Base-by-base conservation (phyloP, 192 early-diverging fungal species). In the Coemansia sp. region DNA sequence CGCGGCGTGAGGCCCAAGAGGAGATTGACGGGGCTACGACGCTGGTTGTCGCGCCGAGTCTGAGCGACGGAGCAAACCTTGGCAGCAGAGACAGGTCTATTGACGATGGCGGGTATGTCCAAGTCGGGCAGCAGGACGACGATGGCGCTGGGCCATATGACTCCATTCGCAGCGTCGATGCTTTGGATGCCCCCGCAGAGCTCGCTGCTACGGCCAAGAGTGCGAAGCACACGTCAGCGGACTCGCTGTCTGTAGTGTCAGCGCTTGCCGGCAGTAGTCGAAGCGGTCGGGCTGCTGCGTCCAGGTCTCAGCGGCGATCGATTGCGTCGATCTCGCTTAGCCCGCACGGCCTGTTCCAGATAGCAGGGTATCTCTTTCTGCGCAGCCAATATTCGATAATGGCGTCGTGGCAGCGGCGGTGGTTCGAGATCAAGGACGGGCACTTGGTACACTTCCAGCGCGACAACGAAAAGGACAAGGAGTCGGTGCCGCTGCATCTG, bases 311-410 rank as follows among this genome's bases (percentile, higher is more conserved):
- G 44, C 72, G 70, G 27, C 62, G 48, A 36, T 78, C 73, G 32
- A 70, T 83, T 27, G 72, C 80, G 5, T 78, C 75, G 59, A 72
- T 83, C 11, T 85, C 69, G 69, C 76, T 70, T 39, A 84, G 59
- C 34, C 74, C 67, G 40, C 80, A 60, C 64, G 69, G 69, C 9
- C 66, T 70, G 20, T 84, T 86, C 19, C 86, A 85, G 46, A 91
- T 90, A 59, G 85, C 83, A 1, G 93, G 94, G 38, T 94, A 94
- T 62, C 71, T 96, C 15, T 94, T 90, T 69, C 88, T 94, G 74
- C 89, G 89, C 64, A 90, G 87, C 64, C 83, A 85, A 34, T 88
- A 88, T 31, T 85, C 90, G 67, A 87, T 94, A 4, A 76, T 93
- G 80, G 85, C 89, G 67, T 88, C 86, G 45, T 94, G 93, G 93